phyloP scores from a whole-genome alignment of 768 basidiomycete species.

The Termitomyces titanicus region DNA sequence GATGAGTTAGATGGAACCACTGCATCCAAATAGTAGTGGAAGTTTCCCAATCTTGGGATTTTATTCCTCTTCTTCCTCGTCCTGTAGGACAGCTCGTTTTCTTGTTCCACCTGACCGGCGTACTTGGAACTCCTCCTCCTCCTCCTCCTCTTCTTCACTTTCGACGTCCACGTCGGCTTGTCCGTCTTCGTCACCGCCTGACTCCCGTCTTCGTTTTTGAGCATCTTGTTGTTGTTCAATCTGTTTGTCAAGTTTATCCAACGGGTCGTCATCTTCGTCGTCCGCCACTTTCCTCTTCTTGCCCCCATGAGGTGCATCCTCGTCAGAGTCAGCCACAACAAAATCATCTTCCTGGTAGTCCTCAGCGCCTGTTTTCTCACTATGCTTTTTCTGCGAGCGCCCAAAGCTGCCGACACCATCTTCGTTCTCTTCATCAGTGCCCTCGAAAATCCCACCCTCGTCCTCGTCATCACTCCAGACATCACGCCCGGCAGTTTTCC shows the following conservation, averaged over 20 bases:
- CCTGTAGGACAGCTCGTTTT: conserved; percentile 56
- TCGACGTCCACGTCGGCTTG: conserved; percentile 27
- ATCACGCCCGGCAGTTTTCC: conserved; percentile 37
- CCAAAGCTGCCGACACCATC: conserved; percentile 29
- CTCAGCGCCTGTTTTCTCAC: conserved; percentile 52
- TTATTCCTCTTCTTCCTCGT: conserved; percentile 58
- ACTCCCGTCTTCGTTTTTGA: conserved; percentile 38
- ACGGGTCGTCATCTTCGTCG: conserved; percentile 43
- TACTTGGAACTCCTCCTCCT: conserved; percentile 68
- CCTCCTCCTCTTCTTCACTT: conserved; percentile 41
- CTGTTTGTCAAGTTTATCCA: conserved; percentile 71
- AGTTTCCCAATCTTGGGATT: background rate
- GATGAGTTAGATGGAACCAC: background rate
- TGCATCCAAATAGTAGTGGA: background rate
- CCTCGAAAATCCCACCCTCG: conserved; percentile 47
- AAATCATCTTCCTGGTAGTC: conserved; percentile 86
- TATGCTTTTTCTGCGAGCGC: conserved; percentile 43
- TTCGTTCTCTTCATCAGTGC: conserved; percentile 61
- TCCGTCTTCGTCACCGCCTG: conserved; percentile 26
- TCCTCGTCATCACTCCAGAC: conserved; percentile 71
- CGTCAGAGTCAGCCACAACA: conserved; percentile 75
- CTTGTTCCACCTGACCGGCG: conserved; percentile 53
- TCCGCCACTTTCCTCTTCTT: conserved; percentile 35
- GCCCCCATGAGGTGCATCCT: conserved; percentile 46
- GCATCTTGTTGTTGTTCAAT: conserved; percentile 59